phyloP scores from a whole-genome alignment of 75 land plant genomes.

The Selaginella tamariscina region DNA sequence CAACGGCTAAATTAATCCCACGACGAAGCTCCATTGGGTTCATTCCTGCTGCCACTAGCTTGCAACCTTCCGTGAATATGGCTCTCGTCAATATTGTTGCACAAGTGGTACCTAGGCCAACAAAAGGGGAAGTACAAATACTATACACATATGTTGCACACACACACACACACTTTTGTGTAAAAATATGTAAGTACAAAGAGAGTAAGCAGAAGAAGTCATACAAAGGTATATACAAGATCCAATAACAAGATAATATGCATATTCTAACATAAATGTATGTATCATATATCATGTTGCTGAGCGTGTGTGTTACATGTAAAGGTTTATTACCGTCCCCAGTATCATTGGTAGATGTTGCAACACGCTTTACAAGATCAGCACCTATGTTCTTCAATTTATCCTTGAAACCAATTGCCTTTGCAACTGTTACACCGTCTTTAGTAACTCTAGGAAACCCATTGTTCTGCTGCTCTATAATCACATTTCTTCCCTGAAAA shows the following conservation, averaged over 20 bases:
- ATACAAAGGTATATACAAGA: too few relatives aligned
- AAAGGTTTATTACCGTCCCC: slow-evolving; percentile 1
- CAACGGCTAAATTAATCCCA: slow-evolving; percentile 15
- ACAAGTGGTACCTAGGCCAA: slow-evolving; percentile 12
- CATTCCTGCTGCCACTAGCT: slow-evolving; percentile 14
- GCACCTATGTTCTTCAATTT: background rate
- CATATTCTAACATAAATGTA: too few relatives aligned
- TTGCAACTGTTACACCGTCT: background rate
- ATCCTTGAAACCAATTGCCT: slow-evolving; percentile 1
- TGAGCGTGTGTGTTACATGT: too few relatives aligned
- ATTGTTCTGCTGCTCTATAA: background rate
- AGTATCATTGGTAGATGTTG: background rate
- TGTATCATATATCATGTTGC: too few relatives aligned
- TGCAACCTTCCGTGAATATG: slow-evolving; percentile 14
- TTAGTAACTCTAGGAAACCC: background rate
- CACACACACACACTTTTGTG: too few relatives aligned
- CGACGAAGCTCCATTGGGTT: slow-evolving; percentile 18
- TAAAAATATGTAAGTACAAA: too few relatives aligned
- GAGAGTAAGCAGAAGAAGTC: too few relatives aligned
- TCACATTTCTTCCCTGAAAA: slow-evolving; percentile 4
- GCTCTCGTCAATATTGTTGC: slow-evolving; percentile 8
- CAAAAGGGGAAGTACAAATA: too few relatives aligned
- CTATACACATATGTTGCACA: too few relatives aligned
- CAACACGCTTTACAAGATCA: background rate
- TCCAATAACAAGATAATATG: too few relatives aligned